phyloP scores from a whole-genome alignment of 805 yeast genomes.

The Cyberlindnera lachancei region DNA sequence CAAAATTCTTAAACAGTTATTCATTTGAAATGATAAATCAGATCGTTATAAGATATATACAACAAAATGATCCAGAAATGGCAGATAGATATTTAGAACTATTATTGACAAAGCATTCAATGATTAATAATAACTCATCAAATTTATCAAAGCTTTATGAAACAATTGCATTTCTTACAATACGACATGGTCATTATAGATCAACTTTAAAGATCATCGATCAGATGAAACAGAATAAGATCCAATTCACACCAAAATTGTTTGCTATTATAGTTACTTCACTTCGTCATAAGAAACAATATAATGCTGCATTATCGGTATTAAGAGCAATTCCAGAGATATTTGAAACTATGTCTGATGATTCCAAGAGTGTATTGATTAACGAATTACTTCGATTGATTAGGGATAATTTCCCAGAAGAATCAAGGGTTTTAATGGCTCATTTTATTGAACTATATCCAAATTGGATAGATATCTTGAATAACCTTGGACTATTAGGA shows the following conservation, averaged over 20 bases:
- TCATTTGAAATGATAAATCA: constrained; percentile 9
- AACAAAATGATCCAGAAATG: constrained; percentile 1
- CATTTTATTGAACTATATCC: constrained; percentile 18
- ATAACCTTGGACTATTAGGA: constrained; percentile 13
- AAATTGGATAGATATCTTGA: constrained; percentile 4
- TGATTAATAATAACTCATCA: neutral
- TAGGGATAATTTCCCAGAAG: constrained; percentile 12
- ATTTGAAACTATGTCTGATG: constrained; percentile 7
- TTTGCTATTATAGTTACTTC: constrained; percentile 12
- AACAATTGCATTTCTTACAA: constrained; percentile 12
- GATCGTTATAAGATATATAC: constrained; percentile 5
- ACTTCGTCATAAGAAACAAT: constrained; percentile 14
- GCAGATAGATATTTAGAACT: constrained; percentile 10
- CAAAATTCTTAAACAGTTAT: constrained; percentile 8
- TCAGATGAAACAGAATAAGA: constrained; percentile 8
- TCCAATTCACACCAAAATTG: constrained; percentile 11
- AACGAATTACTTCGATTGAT: constrained; percentile 15
- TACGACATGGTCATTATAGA: constrained; percentile 10
- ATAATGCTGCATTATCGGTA: constrained; percentile 11
- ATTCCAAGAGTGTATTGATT: constrained; percentile 3
- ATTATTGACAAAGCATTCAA: constrained; percentile 3
- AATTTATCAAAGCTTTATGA: constrained; percentile 10
- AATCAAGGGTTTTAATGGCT: constrained; percentile 16
- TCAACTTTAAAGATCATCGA: constrained; percentile 8
- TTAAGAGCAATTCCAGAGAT: constrained; percentile 11